A percentile compares a stretch with the other conserved stretches of the same genome.
phyloP scores from a whole-genome alignment of 2,329 filamentous ascomycete species.

The Neurospora sp. region DNA sequence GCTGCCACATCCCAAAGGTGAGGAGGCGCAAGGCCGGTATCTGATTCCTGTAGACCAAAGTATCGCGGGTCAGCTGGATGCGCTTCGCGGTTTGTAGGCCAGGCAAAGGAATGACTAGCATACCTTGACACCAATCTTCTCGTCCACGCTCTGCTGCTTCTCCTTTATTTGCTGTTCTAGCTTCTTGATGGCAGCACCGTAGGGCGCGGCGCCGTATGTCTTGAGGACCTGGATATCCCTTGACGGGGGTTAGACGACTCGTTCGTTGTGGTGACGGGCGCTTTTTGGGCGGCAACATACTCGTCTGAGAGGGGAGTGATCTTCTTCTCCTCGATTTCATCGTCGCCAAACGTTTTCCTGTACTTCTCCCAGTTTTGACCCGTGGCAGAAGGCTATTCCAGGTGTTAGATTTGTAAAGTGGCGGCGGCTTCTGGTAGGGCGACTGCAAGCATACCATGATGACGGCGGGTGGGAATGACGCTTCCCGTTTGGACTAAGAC shows the following conservation, averaged over 20 bases:
- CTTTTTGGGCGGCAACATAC: constrained; percentile 42
- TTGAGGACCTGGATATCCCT: constrained; percentile 99
- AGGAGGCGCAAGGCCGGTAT: constrained; percentile 93
- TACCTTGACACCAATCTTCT: constrained; percentile 90
- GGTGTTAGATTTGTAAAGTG: constrained; percentile 16
- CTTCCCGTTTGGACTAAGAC: constrained; percentile 1
- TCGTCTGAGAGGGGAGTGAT: constrained; percentile 95
- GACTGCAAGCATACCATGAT: constrained; percentile 15
- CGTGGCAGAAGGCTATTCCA: constrained; percentile 78
- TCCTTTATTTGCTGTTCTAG: constrained; percentile 99
- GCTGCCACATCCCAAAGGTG: constrained; percentile 98
- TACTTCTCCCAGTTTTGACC: constrained; percentile 98
- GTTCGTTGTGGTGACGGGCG: neutral
- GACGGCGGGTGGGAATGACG: constrained; percentile 6
- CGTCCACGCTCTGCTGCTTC: constrained; percentile 94
- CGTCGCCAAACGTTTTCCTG: constrained; percentile 91
- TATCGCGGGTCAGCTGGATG: neutral
- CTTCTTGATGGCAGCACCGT: constrained; percentile 88
- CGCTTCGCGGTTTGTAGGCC: neutral
- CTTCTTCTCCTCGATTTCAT: constrained; percentile 98
- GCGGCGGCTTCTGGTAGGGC: neutral
- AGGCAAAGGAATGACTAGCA: neutral
- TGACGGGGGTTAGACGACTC: constrained; percentile 13
- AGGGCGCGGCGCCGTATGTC: constrained; percentile 95
- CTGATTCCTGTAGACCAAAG: constrained; percentile 64